phyloP scores from a whole-genome alignment of 345 rosid species.

The Syzygium aromaticum region DNA sequence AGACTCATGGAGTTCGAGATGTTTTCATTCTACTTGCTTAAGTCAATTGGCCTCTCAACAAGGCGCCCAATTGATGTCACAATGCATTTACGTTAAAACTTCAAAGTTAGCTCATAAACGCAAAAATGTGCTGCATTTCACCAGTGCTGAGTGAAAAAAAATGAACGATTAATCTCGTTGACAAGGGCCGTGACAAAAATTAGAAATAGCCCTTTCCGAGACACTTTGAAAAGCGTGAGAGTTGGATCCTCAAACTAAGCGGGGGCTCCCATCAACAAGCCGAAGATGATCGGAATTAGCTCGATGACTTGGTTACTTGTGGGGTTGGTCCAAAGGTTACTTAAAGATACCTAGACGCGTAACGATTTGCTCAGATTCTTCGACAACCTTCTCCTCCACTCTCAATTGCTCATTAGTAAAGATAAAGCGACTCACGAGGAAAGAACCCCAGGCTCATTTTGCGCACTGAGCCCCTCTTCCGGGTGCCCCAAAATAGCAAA shows the following conservation, averaged over 20 bases:
- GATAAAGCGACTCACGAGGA: not conserved
- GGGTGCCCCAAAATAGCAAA: not conserved
- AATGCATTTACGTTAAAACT: not conserved
- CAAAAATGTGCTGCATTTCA: not conserved
- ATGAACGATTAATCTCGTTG: not conserved
- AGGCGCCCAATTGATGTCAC: not conserved
- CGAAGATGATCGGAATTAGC: not conserved
- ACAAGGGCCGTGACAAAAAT: not conserved
- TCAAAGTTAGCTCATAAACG: not conserved
- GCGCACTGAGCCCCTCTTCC: not conserved
- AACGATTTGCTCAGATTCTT: not conserved
- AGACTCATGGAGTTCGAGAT: not conserved
- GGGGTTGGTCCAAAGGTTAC: not conserved
- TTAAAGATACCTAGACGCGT: not conserved
- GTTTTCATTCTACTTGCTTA: not conserved
- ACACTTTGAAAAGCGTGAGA: fast-evolving
- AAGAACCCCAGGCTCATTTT: not conserved
- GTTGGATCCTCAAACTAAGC: not conserved
- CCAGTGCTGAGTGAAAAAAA: not conserved
- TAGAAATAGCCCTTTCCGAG: not conserved
- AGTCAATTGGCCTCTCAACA: not conserved
- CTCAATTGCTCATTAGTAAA: not conserved
- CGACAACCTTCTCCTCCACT: not conserved
- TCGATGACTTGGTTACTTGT: not conserved
- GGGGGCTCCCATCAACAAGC: not conserved